phyloP scores from a whole-genome alignment of 768 basidiomycete genomes.

The Boletus huronensis region DNA sequence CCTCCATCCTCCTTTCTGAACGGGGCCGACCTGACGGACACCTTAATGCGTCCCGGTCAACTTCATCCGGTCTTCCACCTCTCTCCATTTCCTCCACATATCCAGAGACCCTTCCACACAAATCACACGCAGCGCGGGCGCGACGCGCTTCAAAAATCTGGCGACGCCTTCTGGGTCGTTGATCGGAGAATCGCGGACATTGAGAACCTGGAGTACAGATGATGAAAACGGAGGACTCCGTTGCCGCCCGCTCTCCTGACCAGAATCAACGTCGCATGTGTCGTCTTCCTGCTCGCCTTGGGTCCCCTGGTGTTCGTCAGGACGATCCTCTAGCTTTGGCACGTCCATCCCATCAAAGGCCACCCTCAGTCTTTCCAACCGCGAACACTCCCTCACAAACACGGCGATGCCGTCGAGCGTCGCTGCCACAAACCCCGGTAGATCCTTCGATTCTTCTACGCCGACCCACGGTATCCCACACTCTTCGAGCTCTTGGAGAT shows the following conservation, averaged over 20 bases:
- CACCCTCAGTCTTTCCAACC: conserved; percentile 16
- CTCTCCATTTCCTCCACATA: conserved; percentile 29
- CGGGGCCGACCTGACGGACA: no score
- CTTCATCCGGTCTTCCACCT: conserved; percentile 24
- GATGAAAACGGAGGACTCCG: neutral
- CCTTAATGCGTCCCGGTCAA: conserved; percentile 2
- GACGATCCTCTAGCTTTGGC: neutral
- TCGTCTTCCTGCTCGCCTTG: neutral
- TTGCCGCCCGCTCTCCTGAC: neutral
- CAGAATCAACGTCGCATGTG: neutral
- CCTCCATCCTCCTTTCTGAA: neutral
- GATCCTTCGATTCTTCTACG: conserved; percentile 10
- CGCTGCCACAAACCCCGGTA: conserved; percentile 11
- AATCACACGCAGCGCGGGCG: conserved; percentile 24
- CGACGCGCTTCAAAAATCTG: conserved; percentile 21
- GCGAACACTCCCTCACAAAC: conserved; percentile 17
- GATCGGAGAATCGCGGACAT: conserved; percentile 29
- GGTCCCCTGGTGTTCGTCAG: neutral
- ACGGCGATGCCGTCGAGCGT: conserved; percentile 24
- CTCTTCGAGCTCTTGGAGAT: conserved; percentile 27
- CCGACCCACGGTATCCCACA: conserved; percentile 29
- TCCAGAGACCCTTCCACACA: conserved; percentile 27
- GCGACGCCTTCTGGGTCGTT: conserved; percentile 25
- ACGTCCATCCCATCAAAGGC: conserved; percentile 26
- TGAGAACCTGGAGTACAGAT: conserved; percentile 22